Base-by-base conservation (phyloP, 2,329 filamentous ascomycete genomes). In the Alternaria dauci region DNA sequence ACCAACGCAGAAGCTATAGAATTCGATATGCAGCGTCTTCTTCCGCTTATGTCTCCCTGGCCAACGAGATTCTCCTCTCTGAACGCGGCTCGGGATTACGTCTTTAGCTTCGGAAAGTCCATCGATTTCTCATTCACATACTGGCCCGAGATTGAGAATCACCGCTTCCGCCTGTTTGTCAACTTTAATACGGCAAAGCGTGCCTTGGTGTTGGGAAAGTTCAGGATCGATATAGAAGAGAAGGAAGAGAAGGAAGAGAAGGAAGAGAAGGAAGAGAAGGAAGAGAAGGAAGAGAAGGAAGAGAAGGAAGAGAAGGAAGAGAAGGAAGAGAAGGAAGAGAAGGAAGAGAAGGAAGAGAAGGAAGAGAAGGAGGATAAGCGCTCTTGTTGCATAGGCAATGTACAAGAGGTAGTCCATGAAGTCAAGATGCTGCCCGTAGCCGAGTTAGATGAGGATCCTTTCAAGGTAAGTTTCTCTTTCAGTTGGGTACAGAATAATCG, bases 391-490 rank as follows among this genome's bases (percentile, higher is more conserved):
- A 2, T 5, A 3, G 0, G 46, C 20, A 38, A 14, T 25, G 32
- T 38, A 12, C 2, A 8, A 36, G 8, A 50, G 3, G 5, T n/a
- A 48, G 2, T 3, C 0, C 46, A 50, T 20, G 46, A 36, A 32
- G 3, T 20, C 34, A n/a, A 12, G 4, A 43, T 8, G 18, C 38
- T 12, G 14, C 4, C 41, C 20, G 3, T 25, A 26, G 30, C 16
- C 9, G 39, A 53, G 20, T 2, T 34, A 4, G 38, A 43, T 5
- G 28, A 58, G 18, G 63, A 66, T 38, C 61, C 59, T 16, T 64
- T 66, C 55, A 62, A 66, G 42, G 63, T 51, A 26, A 47, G 48
- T 50, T 44, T 38, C 12, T 32, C 14, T 7, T 7, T 20, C 8
- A 36, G 16, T 9, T 20, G 2, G 16, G 5, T 26, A 39, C 32